Percentiles rank a stretch among this genome's conserved stretches.
Conservation (phyloP, 148 eudicot genomes). For the Silene uniflora region DNA sequence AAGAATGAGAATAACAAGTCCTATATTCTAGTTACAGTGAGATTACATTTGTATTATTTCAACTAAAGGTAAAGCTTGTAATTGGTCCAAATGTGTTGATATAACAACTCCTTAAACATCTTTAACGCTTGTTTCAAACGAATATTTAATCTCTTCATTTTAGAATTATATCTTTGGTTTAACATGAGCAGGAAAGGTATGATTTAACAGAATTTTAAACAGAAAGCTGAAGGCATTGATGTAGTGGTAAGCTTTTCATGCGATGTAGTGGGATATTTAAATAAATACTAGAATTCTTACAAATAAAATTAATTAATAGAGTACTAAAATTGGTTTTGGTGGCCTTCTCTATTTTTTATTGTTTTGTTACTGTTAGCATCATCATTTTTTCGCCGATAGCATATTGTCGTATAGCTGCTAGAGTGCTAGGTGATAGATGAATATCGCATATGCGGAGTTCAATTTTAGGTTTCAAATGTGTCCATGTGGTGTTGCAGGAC, state of each 20-base stretch:
- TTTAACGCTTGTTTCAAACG: conserved; percentile 9
- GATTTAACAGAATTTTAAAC: conserved; percentile 10
- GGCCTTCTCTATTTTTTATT: not conserved
- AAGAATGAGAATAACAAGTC: not conserved
- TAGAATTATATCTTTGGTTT: conserved; percentile 19
- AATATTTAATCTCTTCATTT: conserved; percentile 11
- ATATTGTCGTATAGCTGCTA: not conserved
- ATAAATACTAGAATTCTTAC: not conserved
- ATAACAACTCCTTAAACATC: conserved; percentile 8
- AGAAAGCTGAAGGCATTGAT: conserved; percentile 15
- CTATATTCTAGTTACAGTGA: not conserved
- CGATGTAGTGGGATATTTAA: conserved; percentile 1
- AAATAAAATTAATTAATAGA: not conserved
- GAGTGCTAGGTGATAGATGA: conserved; percentile 15
- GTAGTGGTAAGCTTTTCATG: conserved; percentile 10
- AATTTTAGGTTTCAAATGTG: conserved; percentile 14
- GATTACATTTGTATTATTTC: conserved; percentile 4
- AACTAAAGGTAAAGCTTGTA: conserved; percentile 15
- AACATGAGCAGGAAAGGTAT: conserved; percentile 10
- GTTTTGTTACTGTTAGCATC: conserved; percentile 5
- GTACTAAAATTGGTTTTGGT: not conserved
- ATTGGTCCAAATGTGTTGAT: conserved; percentile 16
- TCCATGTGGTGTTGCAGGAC: not conserved
- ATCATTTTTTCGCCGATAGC: conserved; percentile 6
- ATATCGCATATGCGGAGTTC: not conserved